Percentiles rank a stretch among this genome's conserved stretches.
Conservation (phyloP, 2,329 filamentous ascomycete species). For the Nothomitra cinnamomea region DNA sequence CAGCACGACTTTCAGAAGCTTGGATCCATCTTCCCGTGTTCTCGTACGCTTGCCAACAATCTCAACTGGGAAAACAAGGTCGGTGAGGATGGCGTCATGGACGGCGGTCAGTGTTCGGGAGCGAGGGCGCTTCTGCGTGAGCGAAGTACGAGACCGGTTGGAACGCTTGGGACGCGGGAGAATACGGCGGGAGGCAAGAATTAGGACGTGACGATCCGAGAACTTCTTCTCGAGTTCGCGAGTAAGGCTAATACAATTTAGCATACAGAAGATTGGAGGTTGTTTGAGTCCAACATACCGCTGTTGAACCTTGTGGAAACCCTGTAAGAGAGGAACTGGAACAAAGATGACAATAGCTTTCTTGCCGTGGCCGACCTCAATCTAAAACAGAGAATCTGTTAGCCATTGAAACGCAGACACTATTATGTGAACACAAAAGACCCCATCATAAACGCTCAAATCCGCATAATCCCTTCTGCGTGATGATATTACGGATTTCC, state of each 20-base stretch:
- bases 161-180: conserved; percentile 97
- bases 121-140: conserved; percentile 97
- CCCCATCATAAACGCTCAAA: background rate
- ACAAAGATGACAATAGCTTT: conserved; percentile 99
- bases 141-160: conserved; percentile 85
- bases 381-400: conserved; percentile 34
- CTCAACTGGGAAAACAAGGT: conserved; percentile 99
- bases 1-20: conserved; percentile 96
- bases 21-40: conserved; percentile 97
- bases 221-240: conserved; percentile 99
- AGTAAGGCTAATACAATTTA: conserved; percentile 51
- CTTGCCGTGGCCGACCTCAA: conserved; percentile 99
- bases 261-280: background rate
- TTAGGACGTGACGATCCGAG: conserved; percentile 98
- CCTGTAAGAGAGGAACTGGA: conserved; percentile 93
- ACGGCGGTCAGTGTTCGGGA: conserved; percentile 96
- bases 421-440: background rate
- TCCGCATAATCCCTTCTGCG: background rate
- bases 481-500: conserved; percentile 6
- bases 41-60: conserved; percentile 98
- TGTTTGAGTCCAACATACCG: conserved; percentile 49
- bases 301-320: conserved; percentile 99
- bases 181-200: conserved; percentile 97
- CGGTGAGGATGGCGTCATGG: conserved; percentile 93
- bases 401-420: background rate